Conservation (phyloP, 495 filamentous ascomycete genomes). For the Penicillium verhagenii region DNA sequence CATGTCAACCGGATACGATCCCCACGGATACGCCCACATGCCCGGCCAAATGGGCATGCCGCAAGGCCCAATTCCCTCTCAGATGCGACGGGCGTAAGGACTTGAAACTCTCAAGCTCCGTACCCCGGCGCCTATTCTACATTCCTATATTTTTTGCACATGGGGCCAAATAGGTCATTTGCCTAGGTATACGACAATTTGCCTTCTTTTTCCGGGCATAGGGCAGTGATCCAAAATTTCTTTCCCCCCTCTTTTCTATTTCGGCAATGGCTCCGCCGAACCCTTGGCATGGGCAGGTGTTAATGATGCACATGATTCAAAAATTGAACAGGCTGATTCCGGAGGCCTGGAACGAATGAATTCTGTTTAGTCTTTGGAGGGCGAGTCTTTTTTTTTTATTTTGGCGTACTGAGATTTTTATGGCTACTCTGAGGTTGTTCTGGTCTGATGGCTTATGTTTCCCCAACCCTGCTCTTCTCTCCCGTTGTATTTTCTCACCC, state of each 20-base stretch:
- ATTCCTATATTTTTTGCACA: conserved; percentile 1
- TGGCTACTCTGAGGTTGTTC: conserved; percentile 27
- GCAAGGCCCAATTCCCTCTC: conserved; percentile 39
- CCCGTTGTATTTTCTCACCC: conserved; percentile 20
- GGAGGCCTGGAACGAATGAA: conserved; percentile 30
- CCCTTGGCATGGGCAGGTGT: conserved; percentile 46
- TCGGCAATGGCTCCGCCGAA: conserved; percentile 25
- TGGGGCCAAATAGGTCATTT: conserved; percentile 10
- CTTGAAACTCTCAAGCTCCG: not conserved
- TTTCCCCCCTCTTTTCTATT: conserved; percentile 21
- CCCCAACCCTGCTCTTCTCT: conserved; percentile 9
- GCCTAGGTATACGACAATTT: conserved; percentile 23
- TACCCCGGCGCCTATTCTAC: conserved; percentile 3
- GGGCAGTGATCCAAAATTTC: not conserved
- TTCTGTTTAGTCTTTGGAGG: conserved; percentile 28
- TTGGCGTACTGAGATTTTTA: conserved; percentile 32
- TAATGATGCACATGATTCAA: conserved; percentile 45
- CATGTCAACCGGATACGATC: conserved; percentile 39
- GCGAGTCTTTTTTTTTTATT: conserved; percentile 35
- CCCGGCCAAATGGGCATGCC: conserved; percentile 41
- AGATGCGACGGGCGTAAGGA: conserved; percentile 34
- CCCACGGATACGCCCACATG: conserved; percentile 40
- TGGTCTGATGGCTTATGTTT: conserved; percentile 26
- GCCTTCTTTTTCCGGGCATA: conserved; percentile 8
- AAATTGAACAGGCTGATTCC: conserved; percentile 37